Evolutionary conservation across 305 asterid species (phyloP), one percentile per base, ranked within the genome.

Genomic region (Fraxinus latifolia): DNA sequence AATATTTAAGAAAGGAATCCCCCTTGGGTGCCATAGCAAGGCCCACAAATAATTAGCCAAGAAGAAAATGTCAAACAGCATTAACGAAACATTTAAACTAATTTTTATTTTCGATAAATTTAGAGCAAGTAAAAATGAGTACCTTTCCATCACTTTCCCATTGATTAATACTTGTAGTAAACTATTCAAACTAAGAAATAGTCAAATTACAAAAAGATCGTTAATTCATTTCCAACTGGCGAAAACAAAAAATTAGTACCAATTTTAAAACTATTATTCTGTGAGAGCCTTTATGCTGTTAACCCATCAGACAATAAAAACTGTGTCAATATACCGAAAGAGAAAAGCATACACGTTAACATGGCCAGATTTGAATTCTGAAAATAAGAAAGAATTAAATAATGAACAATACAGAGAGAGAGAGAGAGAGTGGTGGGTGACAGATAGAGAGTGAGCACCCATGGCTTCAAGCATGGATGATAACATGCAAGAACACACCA

Each of bases 361-460:
- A 44, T 14, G 55, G 55, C 55, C 17, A 44, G 55, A 44, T 44
- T 44, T 11, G 12, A 12, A 44, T 44, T 12, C 5, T 44, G 17
- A 44, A 44, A 44, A 44, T 44, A 44, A 12, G 55, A 44, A 44
- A 25, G 27, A 25, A 25, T 44, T 14, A 44, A 12, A 12, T 53
- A 17, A 53, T n/a, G n/a, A 44, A 44, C 17, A 12, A 71, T 15
- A 39, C 1, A n/a, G 53, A 23, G 78, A 42, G 77, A 39, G 74
- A 70, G 80, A 76, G 58, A 80, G 81, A 80, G 86, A 83, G 79
- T 70, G 78, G 21, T 62, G 32, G 84, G 83, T 80, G 86, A 84
- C 84, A 84, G 87, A 77, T 0, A 84, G 87, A 84, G 84, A 29
- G 87, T 80, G 76, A 84, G 87, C 87, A 84, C 87, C 27, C 82